Evolutionary conservation across 176 grass and related monocot species (phyloP).

Genomic region (barley (Hordeum vulgare)): MorexV3_pseudomolecules_assembly NC_058523.1:484745719-484746218

Average conservation of each 20-base stretch:
- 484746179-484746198: constrained; percentile 69
- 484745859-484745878: too few species aligned
- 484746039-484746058: neutral
- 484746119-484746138: constrained; percentile 96
- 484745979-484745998: neutral
- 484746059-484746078: constrained; percentile 26
- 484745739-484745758: too few species aligned
- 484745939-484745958: neutral
- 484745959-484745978: neutral
- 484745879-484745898: too few species aligned
- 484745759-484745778: too few species aligned
- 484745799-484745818: too few species aligned
- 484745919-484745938: too few species aligned
- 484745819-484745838: too few species aligned
- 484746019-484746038: constrained; percentile 2
- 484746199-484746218: constrained; percentile 12
- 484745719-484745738: too few species aligned
- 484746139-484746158: constrained; percentile 87
- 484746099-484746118: constrained; percentile 90
- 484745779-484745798: too few species aligned
- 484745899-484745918: too few species aligned
- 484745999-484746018: constrained; percentile 4
- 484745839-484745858: too few species aligned
- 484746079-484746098: constrained; percentile 57
- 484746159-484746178: constrained; percentile 70